Evolutionary conservation across 2,329 filamentous ascomycete species (phyloP).

Genomic region (Macroventuria anomochaeta): DNA sequence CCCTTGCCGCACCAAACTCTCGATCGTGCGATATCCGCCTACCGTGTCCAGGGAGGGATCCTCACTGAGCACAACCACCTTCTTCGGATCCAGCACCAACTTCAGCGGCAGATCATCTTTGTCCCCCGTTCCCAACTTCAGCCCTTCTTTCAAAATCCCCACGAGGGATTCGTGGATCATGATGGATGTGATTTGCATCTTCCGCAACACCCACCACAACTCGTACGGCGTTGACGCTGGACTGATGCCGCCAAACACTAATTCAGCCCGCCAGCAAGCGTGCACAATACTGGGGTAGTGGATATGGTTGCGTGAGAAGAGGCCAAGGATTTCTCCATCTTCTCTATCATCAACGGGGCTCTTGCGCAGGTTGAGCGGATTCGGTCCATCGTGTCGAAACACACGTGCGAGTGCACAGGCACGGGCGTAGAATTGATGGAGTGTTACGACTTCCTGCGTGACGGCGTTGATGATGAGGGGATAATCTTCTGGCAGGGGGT

Average conservation of each 20-base stretch:
- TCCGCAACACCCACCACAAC: conserved; percentile 42
- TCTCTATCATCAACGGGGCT: conserved; percentile 34
- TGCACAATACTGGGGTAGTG: conserved; percentile 42
- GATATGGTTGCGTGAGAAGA: conserved; percentile 40
- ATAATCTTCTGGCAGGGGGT: conserved; percentile 37
- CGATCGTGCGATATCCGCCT: conserved; percentile 31
- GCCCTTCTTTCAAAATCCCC: conserved; percentile 30
- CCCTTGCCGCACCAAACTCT: conserved; percentile 33
- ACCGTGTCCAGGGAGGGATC: conserved; percentile 26
- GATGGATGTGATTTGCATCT: conserved; percentile 41
- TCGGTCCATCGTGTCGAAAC: conserved; percentile 36
- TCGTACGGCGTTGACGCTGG: conserved; percentile 41
- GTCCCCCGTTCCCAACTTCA: conserved; percentile 36
- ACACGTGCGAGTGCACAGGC: conserved; percentile 38
- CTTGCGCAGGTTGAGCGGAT: conserved; percentile 27
- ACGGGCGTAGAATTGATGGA: conserved; percentile 38
- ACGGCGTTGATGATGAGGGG: conserved; percentile 38
- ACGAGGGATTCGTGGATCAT: conserved; percentile 40
- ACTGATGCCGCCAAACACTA: conserved; percentile 43
- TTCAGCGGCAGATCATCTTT: conserved; percentile 27
- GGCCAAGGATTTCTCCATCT: conserved; percentile 39
- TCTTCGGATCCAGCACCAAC: conserved; percentile 29
- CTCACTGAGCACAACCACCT: conserved; percentile 39
- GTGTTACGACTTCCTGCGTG: conserved; percentile 33
- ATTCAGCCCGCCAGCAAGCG: conserved; percentile 38